Conservation (phyloP, 306 rosid genomes). For the Prunus mongolica region DNA sequence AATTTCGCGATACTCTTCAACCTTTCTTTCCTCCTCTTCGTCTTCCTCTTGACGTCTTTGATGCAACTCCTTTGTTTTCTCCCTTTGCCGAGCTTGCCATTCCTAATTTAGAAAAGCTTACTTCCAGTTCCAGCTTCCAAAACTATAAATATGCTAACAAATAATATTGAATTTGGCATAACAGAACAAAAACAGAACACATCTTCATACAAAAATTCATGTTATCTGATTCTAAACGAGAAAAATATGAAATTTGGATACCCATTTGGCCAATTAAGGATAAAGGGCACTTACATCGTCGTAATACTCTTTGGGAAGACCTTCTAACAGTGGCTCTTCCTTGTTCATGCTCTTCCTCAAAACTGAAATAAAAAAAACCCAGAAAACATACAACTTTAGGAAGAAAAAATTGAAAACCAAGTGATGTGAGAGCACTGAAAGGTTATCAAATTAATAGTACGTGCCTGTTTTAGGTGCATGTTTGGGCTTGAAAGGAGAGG, state of each 20-base stretch:
- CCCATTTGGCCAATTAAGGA: background rate
- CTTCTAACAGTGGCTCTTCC: constrained; percentile 63
- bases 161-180: background rate
- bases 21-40: constrained; percentile 77
- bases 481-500: constrained; percentile 20
- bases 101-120: constrained; percentile 50
- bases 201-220: background rate
- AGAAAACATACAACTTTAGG: background rate
- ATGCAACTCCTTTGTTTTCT: constrained; percentile 67
- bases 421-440: constrained; percentile 1
- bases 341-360: constrained; percentile 45
- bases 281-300: constrained; percentile 64
- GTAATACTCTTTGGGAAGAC: constrained; percentile 86
- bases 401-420: constrained; percentile 1
- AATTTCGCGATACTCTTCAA: constrained; percentile 79
- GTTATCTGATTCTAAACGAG: background rate
- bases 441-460: constrained; percentile 6
- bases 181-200: background rate
- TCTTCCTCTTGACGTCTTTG: constrained; percentile 57
- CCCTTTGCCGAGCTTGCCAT: constrained; percentile 86
- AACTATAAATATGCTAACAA: background rate
- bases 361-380: constrained; percentile 33
- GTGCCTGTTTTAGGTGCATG: constrained; percentile 39
- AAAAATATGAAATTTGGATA: background rate
- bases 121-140: constrained; percentile 16